Conservation (phyloP, 345 rosid species). For the Dovyalis caffra region DNA sequence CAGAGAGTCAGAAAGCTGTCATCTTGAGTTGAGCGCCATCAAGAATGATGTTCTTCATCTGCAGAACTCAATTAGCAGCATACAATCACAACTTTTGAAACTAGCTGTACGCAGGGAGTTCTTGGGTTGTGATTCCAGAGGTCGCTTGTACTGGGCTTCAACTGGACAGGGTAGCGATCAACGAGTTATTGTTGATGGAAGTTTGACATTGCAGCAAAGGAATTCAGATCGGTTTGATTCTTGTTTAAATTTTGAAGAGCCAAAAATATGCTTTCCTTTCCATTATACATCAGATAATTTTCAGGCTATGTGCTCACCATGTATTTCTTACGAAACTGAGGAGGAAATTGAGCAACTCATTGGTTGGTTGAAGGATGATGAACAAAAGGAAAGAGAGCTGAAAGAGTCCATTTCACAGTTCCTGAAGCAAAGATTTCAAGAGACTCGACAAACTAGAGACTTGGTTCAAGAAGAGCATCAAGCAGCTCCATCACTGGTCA, state of each 20-base stretch:
- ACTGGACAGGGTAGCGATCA: slow-evolving; percentile 47
- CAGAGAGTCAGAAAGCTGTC: slow-evolving; percentile 51
- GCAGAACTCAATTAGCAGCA: slow-evolving; percentile 56
- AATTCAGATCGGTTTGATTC: slow-evolving; percentile 20
- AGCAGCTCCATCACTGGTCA: slow-evolving; percentile 19
- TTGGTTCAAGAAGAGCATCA: slow-evolving; percentile 32
- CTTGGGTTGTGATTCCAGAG: slow-evolving; percentile 80
- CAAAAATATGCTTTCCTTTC: slow-evolving; percentile 59
- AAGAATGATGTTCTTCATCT: slow-evolving; percentile 51
- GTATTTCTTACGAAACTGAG: slow-evolving; percentile 69
- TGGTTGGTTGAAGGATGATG: slow-evolving; percentile 65
- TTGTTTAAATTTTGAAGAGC: slow-evolving; percentile 40
- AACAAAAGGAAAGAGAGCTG: slow-evolving; percentile 66
- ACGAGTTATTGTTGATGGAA: slow-evolving; percentile 69
- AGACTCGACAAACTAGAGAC: slow-evolving; percentile 33
- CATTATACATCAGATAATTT: slow-evolving; percentile 37
- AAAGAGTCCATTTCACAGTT: slow-evolving; percentile 66
- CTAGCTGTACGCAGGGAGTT: slow-evolving; percentile 70
- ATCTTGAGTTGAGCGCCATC: slow-evolving; percentile 53
- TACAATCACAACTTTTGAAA: slow-evolving; percentile 60
- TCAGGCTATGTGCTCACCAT: slow-evolving; percentile 38
- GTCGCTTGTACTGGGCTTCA: slow-evolving; percentile 85
- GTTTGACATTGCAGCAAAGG: slow-evolving; percentile 46
- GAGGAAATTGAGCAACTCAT: slow-evolving; percentile 66
- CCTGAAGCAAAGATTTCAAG: slow-evolving; percentile 56